These are phyloP conservation scores for Neospermospora avenae DNA, from an alignment of 2,329 filamentous ascomycete species.

Conservation along the genomic window DNA sequence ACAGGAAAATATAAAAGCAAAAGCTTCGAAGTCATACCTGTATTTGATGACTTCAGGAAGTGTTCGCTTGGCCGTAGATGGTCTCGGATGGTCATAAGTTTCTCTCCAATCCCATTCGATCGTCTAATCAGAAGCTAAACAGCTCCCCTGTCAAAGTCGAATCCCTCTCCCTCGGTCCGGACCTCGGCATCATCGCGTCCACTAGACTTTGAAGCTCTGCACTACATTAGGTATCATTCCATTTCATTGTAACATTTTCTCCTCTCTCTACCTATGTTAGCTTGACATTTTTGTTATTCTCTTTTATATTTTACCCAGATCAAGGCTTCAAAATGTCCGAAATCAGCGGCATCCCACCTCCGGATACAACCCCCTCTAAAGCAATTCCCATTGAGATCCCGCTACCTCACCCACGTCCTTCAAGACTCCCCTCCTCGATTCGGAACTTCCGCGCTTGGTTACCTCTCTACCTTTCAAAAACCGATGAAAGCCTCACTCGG, in stretches of 20 bases:
- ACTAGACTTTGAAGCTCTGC: too few species aligned
- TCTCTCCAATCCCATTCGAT: background rate
- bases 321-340: constrained; percentile 27
- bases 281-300: too few species aligned
- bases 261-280: background rate
- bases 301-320: background rate
- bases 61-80: background rate
- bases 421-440: constrained; percentile 19
- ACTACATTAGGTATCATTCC: too few species aligned
- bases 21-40: too few species aligned
- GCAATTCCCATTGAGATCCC: constrained; percentile 18
- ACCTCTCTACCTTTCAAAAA: constrained; percentile 34
- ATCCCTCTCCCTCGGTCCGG: background rate
- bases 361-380: constrained; percentile 24
- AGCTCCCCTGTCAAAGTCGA: background rate
- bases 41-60: too few species aligned
- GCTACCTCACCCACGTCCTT: constrained; percentile 11
- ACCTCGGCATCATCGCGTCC: constrained; percentile 1
- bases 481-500: constrained; percentile 42
- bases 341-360: constrained; percentile 21
- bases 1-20: too few species aligned
- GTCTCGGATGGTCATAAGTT: background rate
- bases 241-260: background rate
- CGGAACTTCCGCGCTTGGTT: constrained; percentile 30
- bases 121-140: background rate